These are phyloP conservation scores for Podochytrium sp. DNA, from an alignment of 192 early-diverging fungal genomes.

Conservation along the genomic window DNA sequence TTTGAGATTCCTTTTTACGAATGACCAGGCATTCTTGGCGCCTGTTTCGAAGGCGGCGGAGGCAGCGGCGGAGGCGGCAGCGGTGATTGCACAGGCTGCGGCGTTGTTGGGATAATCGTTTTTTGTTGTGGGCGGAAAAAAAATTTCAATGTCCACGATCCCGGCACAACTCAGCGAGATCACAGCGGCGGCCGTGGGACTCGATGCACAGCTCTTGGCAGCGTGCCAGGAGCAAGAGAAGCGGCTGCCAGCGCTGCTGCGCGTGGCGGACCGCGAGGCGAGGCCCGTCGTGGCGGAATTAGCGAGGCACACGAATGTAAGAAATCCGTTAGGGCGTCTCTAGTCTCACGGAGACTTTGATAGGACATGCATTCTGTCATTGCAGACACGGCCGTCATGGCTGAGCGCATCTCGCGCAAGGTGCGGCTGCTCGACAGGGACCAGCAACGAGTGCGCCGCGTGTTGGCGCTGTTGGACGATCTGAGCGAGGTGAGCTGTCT, in stretches of 20 bases:
- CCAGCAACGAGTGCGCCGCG: slow-evolving; percentile 69
- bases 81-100: too few species aligned
- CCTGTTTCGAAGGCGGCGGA: background rate
- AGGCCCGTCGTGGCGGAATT: background rate
- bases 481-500: slow-evolving; percentile 55
- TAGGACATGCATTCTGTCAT: slow-evolving; percentile 45
- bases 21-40: background rate
- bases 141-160: background rate
- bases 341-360: background rate
- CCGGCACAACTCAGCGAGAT: background rate
- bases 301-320: background rate
- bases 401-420: slow-evolving; percentile 82
- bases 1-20: slow-evolving; percentile 3
- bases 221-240: background rate
- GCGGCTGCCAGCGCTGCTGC: background rate
- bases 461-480: slow-evolving; percentile 73
- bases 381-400: slow-evolving; percentile 68
- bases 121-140: too few species aligned
- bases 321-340: background rate
- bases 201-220: slow-evolving; percentile 2
- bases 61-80: background rate
- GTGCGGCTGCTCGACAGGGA: slow-evolving; percentile 79
- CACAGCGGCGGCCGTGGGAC: background rate
- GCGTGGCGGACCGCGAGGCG: background rate
- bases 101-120: too few species aligned